phyloP scores from a whole-genome alignment of 176 grass and related monocot species.

The Bonia amplexicaulis region DNA sequence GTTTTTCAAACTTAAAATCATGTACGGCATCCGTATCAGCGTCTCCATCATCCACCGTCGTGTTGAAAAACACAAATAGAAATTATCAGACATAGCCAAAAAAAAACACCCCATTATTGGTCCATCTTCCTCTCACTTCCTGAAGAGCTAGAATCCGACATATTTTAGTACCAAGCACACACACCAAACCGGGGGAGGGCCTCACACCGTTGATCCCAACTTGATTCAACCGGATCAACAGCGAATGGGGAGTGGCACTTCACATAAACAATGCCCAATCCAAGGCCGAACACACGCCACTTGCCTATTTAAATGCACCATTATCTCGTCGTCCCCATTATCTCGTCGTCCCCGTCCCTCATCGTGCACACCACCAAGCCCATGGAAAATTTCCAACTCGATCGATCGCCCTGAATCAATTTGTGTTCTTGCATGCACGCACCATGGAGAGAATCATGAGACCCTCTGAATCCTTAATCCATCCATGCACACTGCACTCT shows the following conservation, averaged over 20 bases:
- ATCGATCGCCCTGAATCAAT: not conserved
- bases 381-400: not conserved
- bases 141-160: slow-evolving; percentile 2
- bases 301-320: slow-evolving; percentile 6
- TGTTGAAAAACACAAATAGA: too few relatives aligned
- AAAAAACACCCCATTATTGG: too few relatives aligned
- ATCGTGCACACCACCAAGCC: not conserved
- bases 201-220: too few relatives aligned
- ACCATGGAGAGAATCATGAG: not conserved
- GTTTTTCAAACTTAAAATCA: too few relatives aligned
- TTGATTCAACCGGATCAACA: too few relatives aligned
- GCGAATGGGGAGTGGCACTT: too few relatives aligned
- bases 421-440: not conserved
- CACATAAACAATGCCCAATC: not conserved
- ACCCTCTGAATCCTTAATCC: not conserved
- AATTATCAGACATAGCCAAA: too few relatives aligned
- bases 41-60: too few relatives aligned
- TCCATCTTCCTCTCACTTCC: too few relatives aligned
- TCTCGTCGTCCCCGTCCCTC: not conserved
- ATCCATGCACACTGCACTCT: not conserved
- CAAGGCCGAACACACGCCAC: not conserved
- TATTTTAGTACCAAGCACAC: not conserved
- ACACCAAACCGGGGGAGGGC: not conserved
- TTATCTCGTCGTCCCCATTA: not conserved
- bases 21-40: too few relatives aligned